Evolutionary conservation across 202 grass and related monocot genomes (phyloP), one percentile per base, ranked within the genome.

Genomic region (Schoenoplectus tabernaemontani): DNA sequence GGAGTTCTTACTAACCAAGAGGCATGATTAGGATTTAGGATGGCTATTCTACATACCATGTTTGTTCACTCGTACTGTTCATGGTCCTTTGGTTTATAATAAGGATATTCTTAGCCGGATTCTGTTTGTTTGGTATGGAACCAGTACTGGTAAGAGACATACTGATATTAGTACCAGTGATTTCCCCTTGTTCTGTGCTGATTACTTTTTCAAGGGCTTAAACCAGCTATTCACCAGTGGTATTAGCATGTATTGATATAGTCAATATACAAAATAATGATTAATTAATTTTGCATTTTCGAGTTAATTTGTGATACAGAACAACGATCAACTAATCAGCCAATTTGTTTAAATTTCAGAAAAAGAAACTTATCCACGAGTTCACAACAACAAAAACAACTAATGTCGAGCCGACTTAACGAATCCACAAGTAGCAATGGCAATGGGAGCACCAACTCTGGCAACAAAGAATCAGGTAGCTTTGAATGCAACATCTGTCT

Each of bases 401-500:
- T 44, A 54, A 86, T 86, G 84, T 70, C 51, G 24, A 81, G 77
- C 60, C 66, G 67, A 39, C 69, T 78, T 47, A 37, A 80, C 28
- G 84, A 78, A 68, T 89, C 90, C 33, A 62, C 48, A 34, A 84
- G 19, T 48, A 78, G 59, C 82, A 63, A 50, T 23, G 54, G 69
- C 17, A 84, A 90, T 53, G 73, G 83, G 43, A 70, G 72, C 59
- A 80, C 74, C 32, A 83, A 63, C 53, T 54, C 80, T 58, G 81
- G 72, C 24, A 76, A 81, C 56, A 79, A 64, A 76, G 84, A 85
- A 61, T 84, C 89, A 26, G 85, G 82, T n/a, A 91, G 85, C 72
- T 91, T 96, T 81, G 87, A 96, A 82, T 91, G 92, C 92, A 96
- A 96, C 85, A 96, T 96, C 83, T 96, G 92, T 72, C 82, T 96